Percentiles rank a stretch among this genome's conserved stretches.
phyloP scores from a whole-genome alignment of 208 protist species.

The Naegleria gruberi region DNA sequence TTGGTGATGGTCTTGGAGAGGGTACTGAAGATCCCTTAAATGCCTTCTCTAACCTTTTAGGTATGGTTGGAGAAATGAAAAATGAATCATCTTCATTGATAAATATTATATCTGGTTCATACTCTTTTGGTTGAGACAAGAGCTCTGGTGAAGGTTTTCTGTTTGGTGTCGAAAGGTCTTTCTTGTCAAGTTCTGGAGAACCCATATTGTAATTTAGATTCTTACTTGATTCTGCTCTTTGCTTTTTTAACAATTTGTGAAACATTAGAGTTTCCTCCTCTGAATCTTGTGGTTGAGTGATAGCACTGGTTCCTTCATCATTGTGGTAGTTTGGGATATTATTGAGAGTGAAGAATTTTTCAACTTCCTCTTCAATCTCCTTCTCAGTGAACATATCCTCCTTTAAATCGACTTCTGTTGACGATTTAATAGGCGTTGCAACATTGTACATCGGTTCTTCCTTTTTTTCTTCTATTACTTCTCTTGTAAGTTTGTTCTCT shows the following conservation, averaged over 20 bases:
- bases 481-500: no score
- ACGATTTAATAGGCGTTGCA: no score
- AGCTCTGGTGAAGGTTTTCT: background rate
- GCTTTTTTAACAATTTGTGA: background rate
- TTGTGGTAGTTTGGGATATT: background rate
- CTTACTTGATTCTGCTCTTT: background rate
- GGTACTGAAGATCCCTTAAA: background rate
- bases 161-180: background rate
- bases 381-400: background rate
- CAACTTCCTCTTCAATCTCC: background rate
- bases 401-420: background rate
- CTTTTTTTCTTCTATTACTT: no score
- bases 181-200: background rate
- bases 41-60: background rate
- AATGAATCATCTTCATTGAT: background rate
- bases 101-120: background rate
- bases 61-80: background rate
- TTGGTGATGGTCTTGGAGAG: background rate
- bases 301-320: background rate
- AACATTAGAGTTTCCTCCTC: background rate
- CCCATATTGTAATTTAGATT: background rate
- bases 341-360: background rate
- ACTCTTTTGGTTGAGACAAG: background rate
- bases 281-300: background rate
- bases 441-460: no score